Base-by-base conservation (phyloP, 140 eudicot genomes). In the Bidens hawaiensis region DNA sequence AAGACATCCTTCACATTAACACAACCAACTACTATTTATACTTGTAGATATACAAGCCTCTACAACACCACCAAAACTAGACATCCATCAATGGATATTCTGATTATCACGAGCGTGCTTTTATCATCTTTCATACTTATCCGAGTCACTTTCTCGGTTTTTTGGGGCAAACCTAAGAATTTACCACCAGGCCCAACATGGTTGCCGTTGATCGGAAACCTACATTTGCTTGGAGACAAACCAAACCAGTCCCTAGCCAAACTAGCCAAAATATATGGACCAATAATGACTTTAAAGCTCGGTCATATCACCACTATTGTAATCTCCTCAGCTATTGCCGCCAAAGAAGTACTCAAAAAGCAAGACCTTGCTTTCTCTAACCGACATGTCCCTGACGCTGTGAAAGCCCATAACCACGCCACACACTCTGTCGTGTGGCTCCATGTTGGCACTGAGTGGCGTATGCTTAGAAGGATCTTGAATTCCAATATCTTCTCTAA, bases 261-360 rank as follows among this genome's bases (percentile, higher is more conserved):
- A n/a, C 62, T 66, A 6, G 73, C 64, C 22, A n/a, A 54, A 36
- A 52, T 38, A 12, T 47, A 81, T 48, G 87, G 87, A 21, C 81
- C 87, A 7, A 54, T 77, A 69, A 81, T 81, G 83, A 46, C 41
- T 40, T 50, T 77, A 10, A 74, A 76, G 28, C 49, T 82, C 12
- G 84, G 84, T 50, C 9, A 42, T 7, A n/a, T 61, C 3, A 69
- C 54, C 52, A 76, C 81, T 1, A 41, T 78, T 1, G 83, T 81
- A 42, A 49, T 78, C 14, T 69, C 87, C 27, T 78, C 83, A 1
- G 24, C 79, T 6, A 42, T 23, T 22, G 54, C 65, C 60, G 83
- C 79, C 8, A 68, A 71, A 51, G 73, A 81, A 42, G 78, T 77
- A 28, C 69, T 81, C 26, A 82, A 76, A 34, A 81, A 68, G 60